phyloP scores from a whole-genome alignment of 805 yeast species.

The Candida xiaguanensis region DNA sequence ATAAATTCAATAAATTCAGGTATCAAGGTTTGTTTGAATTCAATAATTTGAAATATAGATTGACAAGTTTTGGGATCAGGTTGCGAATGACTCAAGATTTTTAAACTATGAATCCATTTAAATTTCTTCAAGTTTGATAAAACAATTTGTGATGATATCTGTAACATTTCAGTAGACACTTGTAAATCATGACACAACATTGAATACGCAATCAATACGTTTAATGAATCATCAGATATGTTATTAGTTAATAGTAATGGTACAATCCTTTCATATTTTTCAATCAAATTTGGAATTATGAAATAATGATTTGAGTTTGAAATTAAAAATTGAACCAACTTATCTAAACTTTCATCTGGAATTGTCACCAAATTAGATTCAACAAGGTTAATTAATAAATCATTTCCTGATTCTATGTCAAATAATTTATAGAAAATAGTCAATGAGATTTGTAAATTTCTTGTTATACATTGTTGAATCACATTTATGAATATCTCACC shows the following conservation, averaged over 20 bases:
- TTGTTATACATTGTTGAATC: constrained; percentile 6
- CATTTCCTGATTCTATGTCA: not conserved
- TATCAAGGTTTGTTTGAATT: constrained; percentile 27
- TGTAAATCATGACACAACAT: constrained; percentile 9
- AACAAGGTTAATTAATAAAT: constrained; percentile 7
- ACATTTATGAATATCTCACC: constrained; percentile 7
- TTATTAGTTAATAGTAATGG: constrained; percentile 6
- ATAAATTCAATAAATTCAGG: constrained; percentile 27
- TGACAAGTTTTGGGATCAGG: constrained; percentile 10
- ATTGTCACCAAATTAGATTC: constrained; percentile 8
- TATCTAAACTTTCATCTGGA: constrained; percentile 1
- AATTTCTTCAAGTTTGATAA: constrained; percentile 6
- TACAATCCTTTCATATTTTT: not conserved
- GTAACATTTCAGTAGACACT: constrained; percentile 7
- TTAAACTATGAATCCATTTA: constrained; percentile 13
- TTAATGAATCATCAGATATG: constrained; percentile 14
- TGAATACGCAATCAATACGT: constrained; percentile 18
- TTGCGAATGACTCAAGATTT: constrained; percentile 7
- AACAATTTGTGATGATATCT: constrained; percentile 7
- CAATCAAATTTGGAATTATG: constrained; percentile 12
- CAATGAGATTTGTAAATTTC: not conserved
- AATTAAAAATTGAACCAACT: constrained; percentile 1
- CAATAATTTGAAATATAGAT: constrained; percentile 18
- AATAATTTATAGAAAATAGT: constrained; percentile 1
- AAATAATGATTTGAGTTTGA: constrained; percentile 3